Base-by-base conservation (phyloP, 2,329 filamentous ascomycete species). In the Fusarium bulbicola region DNA sequence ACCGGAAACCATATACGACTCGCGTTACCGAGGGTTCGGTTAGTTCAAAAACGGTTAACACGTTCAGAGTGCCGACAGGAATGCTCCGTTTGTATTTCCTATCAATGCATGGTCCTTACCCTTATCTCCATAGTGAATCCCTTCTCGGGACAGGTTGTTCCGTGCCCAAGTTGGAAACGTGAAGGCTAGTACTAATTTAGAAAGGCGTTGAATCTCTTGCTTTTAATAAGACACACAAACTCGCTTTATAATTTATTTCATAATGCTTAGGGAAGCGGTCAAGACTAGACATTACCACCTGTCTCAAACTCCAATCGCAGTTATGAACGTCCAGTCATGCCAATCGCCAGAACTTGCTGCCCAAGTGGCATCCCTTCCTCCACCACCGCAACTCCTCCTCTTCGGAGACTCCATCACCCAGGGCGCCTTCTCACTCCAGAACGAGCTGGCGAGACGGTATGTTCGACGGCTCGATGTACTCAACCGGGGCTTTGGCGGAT, bases 361-460 rank as follows among this genome's bases (percentile, higher is more conserved):
- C 26, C 34, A 59, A 24, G 34, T 59, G 5, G 56, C 42, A 15
- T 39, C 34, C 20, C 43, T 49, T n/a, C 56, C 56, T 12, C 43
- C 56, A 9, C 43, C 57, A 9, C 57, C 43, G 13, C 57, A 50
- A 5, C 21, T 59, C 4, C 43, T 59, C 12, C 57, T 59, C 43
- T 59, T 59, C 8, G 57, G 43, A 50, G 43, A 59, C 34, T 59
- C 57, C 13, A 59, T 59, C 15, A 50, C 57, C 9, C 57, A 59
- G 15, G 43, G 57, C 2, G 57, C 57, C 26, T 50, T 15, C 9
- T 40, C 26, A 40, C 34, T 59, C 7, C 57, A 59, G 5, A 40
- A 4, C 7, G 57, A 59, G 5, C 43, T 59, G 7, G 7, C 36
- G 1, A 50, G 15, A 32, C 34, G 57, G 11, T 59, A 59, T 13